These are phyloP conservation scores for Candida germanica DNA, from an alignment of 805 yeast genomes.

Conservation along the genomic window DNA sequence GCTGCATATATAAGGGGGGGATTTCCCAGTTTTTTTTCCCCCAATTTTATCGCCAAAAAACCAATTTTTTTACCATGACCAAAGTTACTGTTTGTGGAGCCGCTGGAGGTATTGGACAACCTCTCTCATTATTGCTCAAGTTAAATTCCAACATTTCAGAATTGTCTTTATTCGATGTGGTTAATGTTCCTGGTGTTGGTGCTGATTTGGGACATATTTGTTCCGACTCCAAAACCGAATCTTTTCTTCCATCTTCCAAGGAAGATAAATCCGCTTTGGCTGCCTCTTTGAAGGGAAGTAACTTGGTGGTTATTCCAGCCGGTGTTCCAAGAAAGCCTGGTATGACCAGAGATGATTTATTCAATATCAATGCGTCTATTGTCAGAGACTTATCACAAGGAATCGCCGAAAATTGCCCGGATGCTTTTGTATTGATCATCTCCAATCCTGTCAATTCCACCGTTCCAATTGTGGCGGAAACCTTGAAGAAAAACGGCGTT, in stretches of 20 bases:
- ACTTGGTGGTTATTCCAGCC: slow-evolving; percentile 66
- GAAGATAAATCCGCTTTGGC: slow-evolving; percentile 47
- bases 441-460: slow-evolving; percentile 95
- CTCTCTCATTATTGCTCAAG: slow-evolving; percentile 77
- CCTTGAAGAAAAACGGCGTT: slow-evolving; percentile 62
- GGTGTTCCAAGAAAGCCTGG: slow-evolving; percentile 95
- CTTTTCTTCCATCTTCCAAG: slow-evolving; percentile 57
- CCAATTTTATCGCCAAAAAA: neutral
- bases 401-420: slow-evolving; percentile 68
- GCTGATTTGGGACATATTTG: slow-evolving; percentile 84
- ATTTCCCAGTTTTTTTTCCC: no score
- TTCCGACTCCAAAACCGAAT: slow-evolving; percentile 58
- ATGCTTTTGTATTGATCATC: slow-evolving; percentile 75
- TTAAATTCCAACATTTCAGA: slow-evolving; percentile 59
- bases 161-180: slow-evolving; percentile 80
- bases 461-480: slow-evolving; percentile 84
- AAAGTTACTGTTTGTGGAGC: slow-evolving; percentile 90
- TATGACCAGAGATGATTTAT: slow-evolving; percentile 88
- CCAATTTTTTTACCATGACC: slow-evolving; percentile 26
- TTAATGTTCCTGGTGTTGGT: slow-evolving; percentile 81
- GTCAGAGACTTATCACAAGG: slow-evolving; percentile 71
- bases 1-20: slow-evolving; percentile 8
- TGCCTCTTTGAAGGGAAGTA: slow-evolving; percentile 42
- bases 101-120: slow-evolving; percentile 94
- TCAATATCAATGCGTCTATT: slow-evolving; percentile 80